Evolutionary conservation across 139 green algal species (phyloP).

Genomic region (Coccomyxa sp.): DNA sequence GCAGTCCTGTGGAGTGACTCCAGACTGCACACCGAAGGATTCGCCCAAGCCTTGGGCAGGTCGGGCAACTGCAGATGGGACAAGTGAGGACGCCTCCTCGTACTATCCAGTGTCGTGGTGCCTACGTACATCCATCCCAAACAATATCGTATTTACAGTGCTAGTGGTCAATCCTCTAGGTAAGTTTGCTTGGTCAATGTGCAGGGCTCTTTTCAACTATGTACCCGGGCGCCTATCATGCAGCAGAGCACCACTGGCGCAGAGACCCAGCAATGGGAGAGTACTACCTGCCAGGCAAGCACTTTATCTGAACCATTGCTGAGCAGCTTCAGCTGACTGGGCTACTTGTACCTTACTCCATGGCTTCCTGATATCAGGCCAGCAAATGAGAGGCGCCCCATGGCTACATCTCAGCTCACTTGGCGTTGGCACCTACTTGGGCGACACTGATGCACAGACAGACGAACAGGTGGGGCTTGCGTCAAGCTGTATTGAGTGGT

Average conservation of each 20-base stretch:
- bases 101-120: background rate
- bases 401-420: constrained; percentile 47
- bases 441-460: constrained; percentile 40
- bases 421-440: constrained; percentile 68
- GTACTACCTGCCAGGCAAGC: background rate
- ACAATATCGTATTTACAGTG: constrained; percentile 3
- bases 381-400: constrained; percentile 7
- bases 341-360: constrained; percentile 8
- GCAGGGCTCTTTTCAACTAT: background rate
- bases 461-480: constrained; percentile 44
- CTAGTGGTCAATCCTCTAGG: background rate
- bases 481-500: background rate
- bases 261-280: background rate
- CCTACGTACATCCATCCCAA: background rate
- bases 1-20: background rate
- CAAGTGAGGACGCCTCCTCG: background rate
- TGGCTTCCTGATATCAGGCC: constrained; percentile 17
- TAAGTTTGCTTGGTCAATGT: background rate
- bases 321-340: background rate
- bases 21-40: constrained; percentile 17
- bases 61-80: constrained; percentile 1
- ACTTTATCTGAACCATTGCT: background rate
- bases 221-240: background rate
- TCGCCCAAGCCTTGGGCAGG: constrained; percentile 2
- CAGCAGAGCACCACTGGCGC: background rate